These are phyloP conservation scores for Hypoxylon sp. DNA, from an alignment of 2,329 filamentous ascomycete genomes.

Conservation along the genomic window DNA sequence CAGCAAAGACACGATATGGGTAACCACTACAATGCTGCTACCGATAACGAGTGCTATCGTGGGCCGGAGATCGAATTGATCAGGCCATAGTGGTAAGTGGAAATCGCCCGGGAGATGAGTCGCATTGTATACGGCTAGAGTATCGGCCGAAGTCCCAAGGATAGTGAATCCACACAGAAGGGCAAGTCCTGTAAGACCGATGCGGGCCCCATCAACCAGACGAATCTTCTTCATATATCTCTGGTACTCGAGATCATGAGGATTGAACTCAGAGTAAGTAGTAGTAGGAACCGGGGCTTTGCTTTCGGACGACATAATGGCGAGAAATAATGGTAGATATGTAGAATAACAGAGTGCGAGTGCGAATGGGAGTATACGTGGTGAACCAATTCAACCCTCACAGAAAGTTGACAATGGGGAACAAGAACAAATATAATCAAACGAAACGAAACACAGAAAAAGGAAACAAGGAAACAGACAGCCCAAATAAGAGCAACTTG, in stretches of 20 bases:
- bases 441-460: constrained; percentile 39
- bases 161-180: constrained; percentile 67
- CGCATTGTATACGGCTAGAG: constrained; percentile 68
- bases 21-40: constrained; percentile 64
- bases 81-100: constrained; percentile 71
- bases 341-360: not conserved
- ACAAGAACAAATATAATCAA: constrained; percentile 25
- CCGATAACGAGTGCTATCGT: constrained; percentile 69
- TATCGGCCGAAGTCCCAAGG: constrained; percentile 69
- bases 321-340: constrained; percentile 18
- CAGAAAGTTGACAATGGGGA: constrained; percentile 38
- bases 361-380: constrained; percentile 14
- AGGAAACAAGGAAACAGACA: constrained; percentile 37
- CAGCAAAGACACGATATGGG: constrained; percentile 64
- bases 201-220: constrained; percentile 61
- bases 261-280: constrained; percentile 67
- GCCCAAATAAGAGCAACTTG: constrained; percentile 20
- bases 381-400: constrained; percentile 38
- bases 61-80: constrained; percentile 69
- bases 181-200: constrained; percentile 65
- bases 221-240: constrained; percentile 56
- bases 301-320: constrained; percentile 53
- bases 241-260: constrained; percentile 59
- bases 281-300: constrained; percentile 62
- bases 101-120: constrained; percentile 66